Evolutionary conservation across 139 green algal species (phyloP).

Genomic region (Micromonas commoda): DNA sequence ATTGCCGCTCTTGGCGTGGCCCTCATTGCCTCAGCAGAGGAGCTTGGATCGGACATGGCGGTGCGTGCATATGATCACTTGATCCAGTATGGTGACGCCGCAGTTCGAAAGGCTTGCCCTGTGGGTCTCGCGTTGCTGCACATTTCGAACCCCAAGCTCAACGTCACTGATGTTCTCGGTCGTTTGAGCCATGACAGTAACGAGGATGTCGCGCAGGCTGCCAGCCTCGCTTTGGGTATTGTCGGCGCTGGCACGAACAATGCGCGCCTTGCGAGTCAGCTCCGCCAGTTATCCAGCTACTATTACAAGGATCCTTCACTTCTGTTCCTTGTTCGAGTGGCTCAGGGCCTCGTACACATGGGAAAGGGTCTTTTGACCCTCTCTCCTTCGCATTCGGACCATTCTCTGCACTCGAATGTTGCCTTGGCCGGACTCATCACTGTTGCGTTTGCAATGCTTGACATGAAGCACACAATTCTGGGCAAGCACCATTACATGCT

Average conservation of each 20-base stretch:
- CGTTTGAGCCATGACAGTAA: constrained; percentile 89
- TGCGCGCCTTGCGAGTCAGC: constrained; percentile 60
- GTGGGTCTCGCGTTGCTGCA: constrained; percentile 86
- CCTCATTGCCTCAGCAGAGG: constrained; percentile 88
- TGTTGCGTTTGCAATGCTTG: constrained; percentile 55
- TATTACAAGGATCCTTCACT: constrained; percentile 95
- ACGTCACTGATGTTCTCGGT: constrained; percentile 82
- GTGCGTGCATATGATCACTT: constrained; percentile 83
- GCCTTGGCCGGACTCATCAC: constrained; percentile 73
- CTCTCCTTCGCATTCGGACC: constrained; percentile 80
- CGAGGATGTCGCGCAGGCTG: constrained; percentile 60
- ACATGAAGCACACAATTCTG: constrained; percentile 61
- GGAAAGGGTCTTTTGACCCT: constrained; percentile 95
- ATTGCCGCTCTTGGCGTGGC: constrained; percentile 83
- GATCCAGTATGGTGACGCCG: constrained; percentile 80
- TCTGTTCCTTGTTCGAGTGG: constrained; percentile 75
- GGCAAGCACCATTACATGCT: constrained; percentile 89
- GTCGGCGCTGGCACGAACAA: constrained; percentile 97
- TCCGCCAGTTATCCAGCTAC: constrained; percentile 72
- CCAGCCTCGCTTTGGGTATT: constrained; percentile 81
- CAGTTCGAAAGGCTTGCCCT: constrained; percentile 67
- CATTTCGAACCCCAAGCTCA: constrained; percentile 71
- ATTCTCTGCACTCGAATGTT: constrained; percentile 71
- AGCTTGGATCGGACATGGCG: constrained; percentile 84
- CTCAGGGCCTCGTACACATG: constrained; percentile 85